A percentile compares a stretch with the other conserved stretches of the same genome.
Evolutionary conservation across 495 filamentous ascomycete species (phyloP).

Genomic region (Penicillium crystallinum): DNA sequence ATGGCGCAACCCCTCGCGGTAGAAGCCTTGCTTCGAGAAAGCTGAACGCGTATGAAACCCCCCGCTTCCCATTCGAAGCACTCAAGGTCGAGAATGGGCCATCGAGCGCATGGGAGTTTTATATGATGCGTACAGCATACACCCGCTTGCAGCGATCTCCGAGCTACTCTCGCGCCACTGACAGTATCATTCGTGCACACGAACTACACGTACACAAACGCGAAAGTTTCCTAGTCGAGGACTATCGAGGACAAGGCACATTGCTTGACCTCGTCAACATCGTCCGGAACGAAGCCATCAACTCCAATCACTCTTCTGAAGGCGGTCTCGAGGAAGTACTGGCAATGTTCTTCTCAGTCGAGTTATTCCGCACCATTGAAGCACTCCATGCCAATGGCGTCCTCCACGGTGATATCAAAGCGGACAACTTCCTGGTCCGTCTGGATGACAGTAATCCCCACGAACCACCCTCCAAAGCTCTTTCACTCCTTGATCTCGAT

Average conservation of each 20-base stretch:
- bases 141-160: slow-evolving; percentile 55
- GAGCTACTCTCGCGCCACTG: slow-evolving; percentile 51
- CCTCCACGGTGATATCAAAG: slow-evolving; percentile 90
- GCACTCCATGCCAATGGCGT: slow-evolving; percentile 73
- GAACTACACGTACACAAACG: slow-evolving; percentile 84
- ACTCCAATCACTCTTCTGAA: slow-evolving; percentile 36
- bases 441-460: slow-evolving; percentile 49
- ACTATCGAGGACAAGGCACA: slow-evolving; percentile 85
- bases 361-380: slow-evolving; percentile 87
- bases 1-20: slow-evolving; percentile 24
- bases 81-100: slow-evolving; percentile 86
- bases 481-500: slow-evolving; percentile 32
- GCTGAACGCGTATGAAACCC: slow-evolving; percentile 14
- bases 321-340: slow-evolving; percentile 80
- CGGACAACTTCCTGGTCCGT: slow-evolving; percentile 89
- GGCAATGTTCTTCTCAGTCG: slow-evolving; percentile 91
- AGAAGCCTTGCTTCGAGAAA: slow-evolving; percentile 12
- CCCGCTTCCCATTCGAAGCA: slow-evolving; percentile 64
- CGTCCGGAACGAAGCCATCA: slow-evolving; percentile 59
- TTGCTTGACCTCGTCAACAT: slow-evolving; percentile 89
- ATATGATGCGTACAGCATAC: slow-evolving; percentile 82
- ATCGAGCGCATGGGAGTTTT: slow-evolving; percentile 89
- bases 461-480: slow-evolving; percentile 9
- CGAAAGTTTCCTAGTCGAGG: slow-evolving; percentile 82
- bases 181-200: slow-evolving; percentile 73